Conservation (phyloP, 768 basidiomycete species). For the Lentinula edodes region DNA sequence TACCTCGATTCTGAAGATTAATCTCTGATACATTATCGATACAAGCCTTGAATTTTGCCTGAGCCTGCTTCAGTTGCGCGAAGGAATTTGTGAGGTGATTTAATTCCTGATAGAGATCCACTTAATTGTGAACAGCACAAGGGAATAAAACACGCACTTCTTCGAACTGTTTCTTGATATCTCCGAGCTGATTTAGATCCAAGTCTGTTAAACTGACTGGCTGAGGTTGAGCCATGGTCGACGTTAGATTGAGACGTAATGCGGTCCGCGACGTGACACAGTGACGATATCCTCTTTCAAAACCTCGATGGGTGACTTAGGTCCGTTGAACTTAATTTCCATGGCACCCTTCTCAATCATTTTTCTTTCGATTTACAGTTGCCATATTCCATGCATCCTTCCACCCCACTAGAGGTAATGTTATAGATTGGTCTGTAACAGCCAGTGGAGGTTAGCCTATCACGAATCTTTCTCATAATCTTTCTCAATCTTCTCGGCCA, state of each 20-base stretch:
- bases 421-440: constrained; percentile 75
- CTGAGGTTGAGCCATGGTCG: constrained; percentile 43
- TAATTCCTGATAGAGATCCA: constrained; percentile 58
- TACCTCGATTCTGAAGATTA: constrained; percentile 62
- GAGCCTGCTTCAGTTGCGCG: constrained; percentile 87
- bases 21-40: constrained; percentile 76
- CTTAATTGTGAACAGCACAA: neutral
- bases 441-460: constrained; percentile 50
- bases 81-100: constrained; percentile 90
- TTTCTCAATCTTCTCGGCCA: constrained; percentile 17
- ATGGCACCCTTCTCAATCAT: neutral
- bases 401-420: constrained; percentile 77
- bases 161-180: constrained; percentile 89
- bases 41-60: constrained; percentile 87
- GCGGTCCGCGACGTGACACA: neutral
- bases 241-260: too few relatives aligned
- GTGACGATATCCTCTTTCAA: neutral
- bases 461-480: neutral
- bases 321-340: neutral
- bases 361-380: constrained; percentile 33
- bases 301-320: constrained; percentile 4
- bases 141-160: constrained; percentile 48
- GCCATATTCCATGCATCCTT: constrained; percentile 84
- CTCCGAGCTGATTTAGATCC: constrained; percentile 78
- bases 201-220: constrained; percentile 80